These are phyloP conservation scores for Sphagnum contortum DNA, from an alignment of 225 moss, liverwort and hornwort genomes.

Conservation along the genomic window DNA sequence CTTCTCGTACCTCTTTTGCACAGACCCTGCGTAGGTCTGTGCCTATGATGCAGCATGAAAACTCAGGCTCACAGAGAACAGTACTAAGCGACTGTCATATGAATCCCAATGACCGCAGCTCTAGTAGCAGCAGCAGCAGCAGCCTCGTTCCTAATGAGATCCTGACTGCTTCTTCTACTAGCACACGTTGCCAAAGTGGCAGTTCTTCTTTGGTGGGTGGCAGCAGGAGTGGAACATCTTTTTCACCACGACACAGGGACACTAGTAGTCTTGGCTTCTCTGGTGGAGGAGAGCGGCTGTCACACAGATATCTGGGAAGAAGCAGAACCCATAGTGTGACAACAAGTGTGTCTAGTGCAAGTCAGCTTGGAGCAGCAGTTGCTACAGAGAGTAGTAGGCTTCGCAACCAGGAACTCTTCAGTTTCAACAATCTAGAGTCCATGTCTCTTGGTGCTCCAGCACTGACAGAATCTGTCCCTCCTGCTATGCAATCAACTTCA, in stretches of 20 bases:
- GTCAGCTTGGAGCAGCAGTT: conserved; percentile 26
- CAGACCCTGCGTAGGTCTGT: conserved; percentile 43
- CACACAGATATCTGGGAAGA: conserved; percentile 49
- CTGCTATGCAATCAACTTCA: conserved; percentile 27
- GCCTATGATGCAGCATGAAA: conserved; percentile 39
- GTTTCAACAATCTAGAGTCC: conserved; percentile 24
- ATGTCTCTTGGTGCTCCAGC: conserved; percentile 23
- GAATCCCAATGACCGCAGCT: conserved; percentile 44
- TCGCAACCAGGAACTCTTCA: conserved; percentile 34
- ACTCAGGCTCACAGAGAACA: conserved; percentile 36
- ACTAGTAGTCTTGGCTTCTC: conserved; percentile 20
- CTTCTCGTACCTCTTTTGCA: conserved; percentile 41
- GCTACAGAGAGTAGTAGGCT: conserved; percentile 30
- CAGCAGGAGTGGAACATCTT: conserved; percentile 29
- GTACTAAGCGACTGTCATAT: conserved; percentile 31
- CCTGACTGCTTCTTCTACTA: conserved; percentile 13
- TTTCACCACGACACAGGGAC: conserved; percentile 49
- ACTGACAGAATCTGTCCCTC: conserved; percentile 25
- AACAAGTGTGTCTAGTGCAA: conserved; percentile 24
- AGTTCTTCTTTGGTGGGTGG: conserved; percentile 32
- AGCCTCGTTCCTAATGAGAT: conserved; percentile 38
- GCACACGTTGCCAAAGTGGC: conserved; percentile 33
- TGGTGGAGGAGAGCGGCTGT: conserved; percentile 42
- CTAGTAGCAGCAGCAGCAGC: conserved; percentile 26
- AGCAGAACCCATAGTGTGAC: conserved; percentile 28